Base-by-base conservation (phyloP, 129 eudicot species). In the Escallonia rubra region DNA sequence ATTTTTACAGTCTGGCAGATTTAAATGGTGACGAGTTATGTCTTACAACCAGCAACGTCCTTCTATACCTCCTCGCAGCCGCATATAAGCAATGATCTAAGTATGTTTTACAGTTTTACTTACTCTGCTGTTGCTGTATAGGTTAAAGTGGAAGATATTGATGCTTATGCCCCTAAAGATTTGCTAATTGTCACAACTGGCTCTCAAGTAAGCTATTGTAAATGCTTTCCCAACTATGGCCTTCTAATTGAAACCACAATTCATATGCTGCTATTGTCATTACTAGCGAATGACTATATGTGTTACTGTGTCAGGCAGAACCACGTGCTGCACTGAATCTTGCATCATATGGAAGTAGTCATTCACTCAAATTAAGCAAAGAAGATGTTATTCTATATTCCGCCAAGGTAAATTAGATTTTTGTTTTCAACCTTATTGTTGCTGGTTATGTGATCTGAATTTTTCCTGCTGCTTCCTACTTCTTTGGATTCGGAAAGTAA, bases 271-370 rank as follows among this genome's bases (percentile, higher is more conserved):
- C 34, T 52, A 68, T 14, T 43, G 68, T 56, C 64, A 54, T 52
- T 66, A 67, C 43, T 72, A 8, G 57, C 50, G 41, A 70, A 42
- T 66, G 61, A 70, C 70, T 48, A 68, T 64, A 45, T 85, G 66
- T 70, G 42, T 75, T 63, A n/a, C 74, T 78, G 75, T 89, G 86
- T 82, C 92, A 93, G 99, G 99, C 96, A 79, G 99, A 93, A 77
- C 95, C 96, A 58, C 99, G 96, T 76, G 99, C 99, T 60, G 99
- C 99, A 63, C 81, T 93, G 74, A 93, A 93, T 61, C 95, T 93
- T 77, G 99, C 99, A 45, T 93, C 99, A 52, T 86, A 61, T 77
- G 99, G 99, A 70, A 89, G 99, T 69, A 93, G 99, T 74, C 96
- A 93, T 87, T 84, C 93, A 34, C 93, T 93, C 81, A 93, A 93